Conservation (phyloP, 768 basidiomycete species). For the Imleria badia region DNA sequence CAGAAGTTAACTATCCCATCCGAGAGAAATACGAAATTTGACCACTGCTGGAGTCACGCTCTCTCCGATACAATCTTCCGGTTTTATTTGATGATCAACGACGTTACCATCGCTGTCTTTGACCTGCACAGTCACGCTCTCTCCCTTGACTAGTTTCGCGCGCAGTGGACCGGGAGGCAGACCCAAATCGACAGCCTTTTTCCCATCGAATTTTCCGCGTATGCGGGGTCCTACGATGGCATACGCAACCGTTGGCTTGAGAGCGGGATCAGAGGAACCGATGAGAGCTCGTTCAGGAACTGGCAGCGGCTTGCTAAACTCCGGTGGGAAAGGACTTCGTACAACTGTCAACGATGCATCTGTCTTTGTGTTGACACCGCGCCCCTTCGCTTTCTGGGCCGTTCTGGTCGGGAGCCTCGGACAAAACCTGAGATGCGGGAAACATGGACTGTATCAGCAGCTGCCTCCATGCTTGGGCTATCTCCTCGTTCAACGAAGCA, state of each 20-base stretch:
- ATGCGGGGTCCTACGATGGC: slow-evolving; percentile 51
- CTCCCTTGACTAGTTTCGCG: slow-evolving; percentile 59
- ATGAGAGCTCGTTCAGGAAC: slow-evolving; percentile 19
- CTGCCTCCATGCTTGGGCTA: slow-evolving; percentile 56
- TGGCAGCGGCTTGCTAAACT: slow-evolving; percentile 18
- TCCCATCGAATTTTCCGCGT: slow-evolving; percentile 71
- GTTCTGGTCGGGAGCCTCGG: slow-evolving; percentile 9
- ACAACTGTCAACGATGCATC: slow-evolving; percentile 1
- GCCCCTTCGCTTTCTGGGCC: slow-evolving; percentile 2
- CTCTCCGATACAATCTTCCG: slow-evolving; percentile 61
- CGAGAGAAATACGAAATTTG: neutral
- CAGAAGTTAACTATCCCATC: neutral
- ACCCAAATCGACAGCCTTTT: slow-evolving; percentile 62
- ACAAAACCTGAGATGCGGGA: slow-evolving; percentile 36
- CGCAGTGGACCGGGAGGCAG: slow-evolving; percentile 60
- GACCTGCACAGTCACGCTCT: slow-evolving; percentile 56
- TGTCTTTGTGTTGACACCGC: neutral
- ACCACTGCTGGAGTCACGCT: slow-evolving; percentile 49
- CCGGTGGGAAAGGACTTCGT: slow-evolving; percentile 17
- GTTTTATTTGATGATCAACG: slow-evolving; percentile 48
- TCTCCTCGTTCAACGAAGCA: slow-evolving; percentile 38
- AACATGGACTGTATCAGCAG: slow-evolving; percentile 63
- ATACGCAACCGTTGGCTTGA: slow-evolving; percentile 46
- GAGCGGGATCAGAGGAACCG: slow-evolving; percentile 12
- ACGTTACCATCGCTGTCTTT: slow-evolving; percentile 43